Evolutionary conservation across 2,329 filamentous ascomycete species (phyloP).

Genomic region (Leptographium lundbergii): DNA sequence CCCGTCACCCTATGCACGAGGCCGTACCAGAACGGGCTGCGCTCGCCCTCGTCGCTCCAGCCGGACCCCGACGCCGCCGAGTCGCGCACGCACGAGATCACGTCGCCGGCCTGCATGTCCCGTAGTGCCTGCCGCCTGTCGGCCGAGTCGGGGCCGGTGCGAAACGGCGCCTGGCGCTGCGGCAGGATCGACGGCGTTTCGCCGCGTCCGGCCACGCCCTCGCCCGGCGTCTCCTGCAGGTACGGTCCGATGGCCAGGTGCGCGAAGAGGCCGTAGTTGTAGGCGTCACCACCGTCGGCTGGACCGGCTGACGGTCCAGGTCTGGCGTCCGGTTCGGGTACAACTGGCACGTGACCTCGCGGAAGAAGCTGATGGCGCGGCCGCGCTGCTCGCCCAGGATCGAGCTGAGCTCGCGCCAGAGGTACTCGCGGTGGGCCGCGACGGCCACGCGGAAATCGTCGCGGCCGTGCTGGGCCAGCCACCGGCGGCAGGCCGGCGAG

Average conservation of each 20-base stretch:
- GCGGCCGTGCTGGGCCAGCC: constrained; percentile 36
- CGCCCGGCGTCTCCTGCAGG: constrained; percentile 32
- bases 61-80: constrained; percentile 31
- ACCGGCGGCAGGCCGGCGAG: constrained; percentile 32
- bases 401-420: constrained; percentile 51
- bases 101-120: constrained; percentile 7
- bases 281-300: constrained; percentile 55
- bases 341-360: constrained; percentile 1
- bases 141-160: background rate
- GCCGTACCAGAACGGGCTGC: constrained; percentile 51
- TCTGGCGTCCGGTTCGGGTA: background rate
- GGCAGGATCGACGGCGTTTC: background rate
- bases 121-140: constrained; percentile 14
- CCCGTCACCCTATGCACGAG: constrained; percentile 43
- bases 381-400: constrained; percentile 20
- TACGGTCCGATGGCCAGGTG: constrained; percentile 46
- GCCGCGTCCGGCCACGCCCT: background rate
- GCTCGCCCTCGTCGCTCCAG: constrained; percentile 40
- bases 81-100: constrained; percentile 15
- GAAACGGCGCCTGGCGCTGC: background rate
- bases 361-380: constrained; percentile 36
- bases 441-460: constrained; percentile 53
- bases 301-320: background rate
- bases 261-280: constrained; percentile 51
- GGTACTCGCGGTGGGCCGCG: constrained; percentile 45